A percentile compares a stretch with the other conserved stretches of the same genome.
These are phyloP conservation scores for Themeda triandra DNA, from an alignment of 176 grass and related monocot species.

Conservation along the genomic window DNA sequence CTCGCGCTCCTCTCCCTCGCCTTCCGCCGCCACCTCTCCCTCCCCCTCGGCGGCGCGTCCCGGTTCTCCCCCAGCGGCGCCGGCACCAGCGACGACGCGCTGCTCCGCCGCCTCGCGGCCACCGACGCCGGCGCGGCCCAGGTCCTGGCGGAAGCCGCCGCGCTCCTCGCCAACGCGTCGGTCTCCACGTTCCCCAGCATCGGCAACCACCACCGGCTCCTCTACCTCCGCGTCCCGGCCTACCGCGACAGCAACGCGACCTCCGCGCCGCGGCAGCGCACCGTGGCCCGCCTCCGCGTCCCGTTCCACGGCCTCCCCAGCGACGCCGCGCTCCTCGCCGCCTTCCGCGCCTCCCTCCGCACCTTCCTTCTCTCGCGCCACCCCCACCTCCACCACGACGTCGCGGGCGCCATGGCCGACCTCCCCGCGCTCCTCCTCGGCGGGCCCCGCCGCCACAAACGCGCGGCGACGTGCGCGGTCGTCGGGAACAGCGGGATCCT, in stretches of 20 bases:
- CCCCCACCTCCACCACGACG: neutral
- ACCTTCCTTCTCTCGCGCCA: neutral
- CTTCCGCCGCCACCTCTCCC: constrained; percentile 11
- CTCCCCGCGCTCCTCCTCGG: constrained; percentile 21
- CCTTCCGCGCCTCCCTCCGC: constrained; percentile 21
- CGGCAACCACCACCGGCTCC: constrained; percentile 36
- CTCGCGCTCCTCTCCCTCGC: constrained; percentile 29
- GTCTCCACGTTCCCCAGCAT: constrained; percentile 37
- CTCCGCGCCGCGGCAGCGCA: constrained; percentile 9
- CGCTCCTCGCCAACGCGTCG: constrained; percentile 33
- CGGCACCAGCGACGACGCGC: neutral
- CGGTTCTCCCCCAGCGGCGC: neutral
- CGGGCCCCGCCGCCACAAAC: neutral
- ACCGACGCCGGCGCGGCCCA: neutral
- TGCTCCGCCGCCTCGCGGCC: constrained; percentile 26
- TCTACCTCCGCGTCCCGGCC: constrained; percentile 42
- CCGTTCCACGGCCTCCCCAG: neutral
- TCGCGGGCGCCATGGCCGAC: neutral
- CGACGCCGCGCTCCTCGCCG: constrained; percentile 17
- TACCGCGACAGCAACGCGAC: neutral
- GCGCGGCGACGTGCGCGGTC: constrained; percentile 48
- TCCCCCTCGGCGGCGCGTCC: neutral
- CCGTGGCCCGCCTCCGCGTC: constrained; percentile 40
- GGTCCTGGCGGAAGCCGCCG: neutral
- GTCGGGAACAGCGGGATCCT: constrained; percentile 66